A percentile compares a stretch with the other conserved stretches of the same genome.
phyloP scores from a whole-genome alignment of 2,329 filamentous ascomycete species.

The Metarhizium sp. region DNA sequence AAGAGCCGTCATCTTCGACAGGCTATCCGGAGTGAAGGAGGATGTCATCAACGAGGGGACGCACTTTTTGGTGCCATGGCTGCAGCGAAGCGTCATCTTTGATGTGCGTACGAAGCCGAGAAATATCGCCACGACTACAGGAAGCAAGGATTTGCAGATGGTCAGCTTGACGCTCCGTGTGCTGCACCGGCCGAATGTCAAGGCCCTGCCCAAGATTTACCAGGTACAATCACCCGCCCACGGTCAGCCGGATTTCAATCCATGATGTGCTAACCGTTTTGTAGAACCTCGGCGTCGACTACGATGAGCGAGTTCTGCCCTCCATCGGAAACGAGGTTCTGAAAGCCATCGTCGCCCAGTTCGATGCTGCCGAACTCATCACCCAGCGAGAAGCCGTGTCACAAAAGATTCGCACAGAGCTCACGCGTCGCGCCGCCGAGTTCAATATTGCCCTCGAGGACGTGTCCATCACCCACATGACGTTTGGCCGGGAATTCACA shows the following conservation, averaged over 20 bases:
- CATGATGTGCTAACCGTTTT: background rate
- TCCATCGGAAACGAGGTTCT: slow-evolving; percentile 99
- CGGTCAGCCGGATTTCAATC: background rate
- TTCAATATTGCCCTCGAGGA: slow-evolving; percentile 99
- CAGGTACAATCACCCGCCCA: slow-evolving; percentile 50
- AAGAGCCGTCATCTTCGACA: slow-evolving; percentile 96
- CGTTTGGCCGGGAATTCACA: slow-evolving; percentile 97
- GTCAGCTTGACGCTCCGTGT: slow-evolving; percentile 96
- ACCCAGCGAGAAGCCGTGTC: slow-evolving; percentile 96
- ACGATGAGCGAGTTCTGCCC: slow-evolving; percentile 95
- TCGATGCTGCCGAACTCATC: slow-evolving; percentile 97
- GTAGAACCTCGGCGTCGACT: slow-evolving; percentile 93
- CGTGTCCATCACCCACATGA: slow-evolving; percentile 99
- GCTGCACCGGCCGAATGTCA: slow-evolving; percentile 86
- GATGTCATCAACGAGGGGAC: slow-evolving; percentile 90
- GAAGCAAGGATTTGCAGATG: slow-evolving; percentile 99
- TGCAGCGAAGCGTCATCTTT: slow-evolving; percentile 90
- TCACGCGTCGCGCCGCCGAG: slow-evolving; percentile 85
- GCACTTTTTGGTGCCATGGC: slow-evolving; percentile 91
- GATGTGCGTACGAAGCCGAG: slow-evolving; percentile 96
- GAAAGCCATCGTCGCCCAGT: slow-evolving; percentile 96
- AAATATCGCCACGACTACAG: slow-evolving; percentile 95
- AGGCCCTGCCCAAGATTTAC: slow-evolving; percentile 92
- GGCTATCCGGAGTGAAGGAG: slow-evolving; percentile 85
- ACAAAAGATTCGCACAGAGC: slow-evolving; percentile 84